Evolutionary conservation across 768 basidiomycete genomes (phyloP), one percentile per base, ranked within the genome.

Genomic region (Rossbeevera mucosa): DNA sequence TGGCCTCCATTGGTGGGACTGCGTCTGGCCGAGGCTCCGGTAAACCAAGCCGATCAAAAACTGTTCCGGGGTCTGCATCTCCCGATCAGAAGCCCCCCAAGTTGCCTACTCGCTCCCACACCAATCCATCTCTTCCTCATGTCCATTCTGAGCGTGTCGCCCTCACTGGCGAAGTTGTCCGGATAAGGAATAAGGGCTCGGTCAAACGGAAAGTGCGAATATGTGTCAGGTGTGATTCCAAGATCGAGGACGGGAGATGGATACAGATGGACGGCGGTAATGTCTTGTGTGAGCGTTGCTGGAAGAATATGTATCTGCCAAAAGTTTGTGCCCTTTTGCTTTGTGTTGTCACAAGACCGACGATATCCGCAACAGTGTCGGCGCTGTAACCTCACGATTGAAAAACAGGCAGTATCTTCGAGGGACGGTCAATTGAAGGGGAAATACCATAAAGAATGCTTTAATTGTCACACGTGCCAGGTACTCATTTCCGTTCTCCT

Each of bases 271-370:
- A 86, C 65, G 79, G 75, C n/a, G 85, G 80, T 51, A 80, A 72
- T 33, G 83, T 92, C 31, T 71, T 96, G 60, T 96, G 94, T 68
- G 94, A 94, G 64, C 72, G 70, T 61, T 94, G 94, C 68, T 96
- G 94, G 94, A 96, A 95, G 76, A 84, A 88, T 62, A 88, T 94
- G 85, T 96, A 95, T 73, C 71, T 96, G 56, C 94, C 94, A 55
- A 93, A 92, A 76, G 91, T 88, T 56, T 38, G 80, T 45, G 43
- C 44, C 47, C 14, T 42, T 38, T 22, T 20, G 2, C 24, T 12
- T 18, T n/a, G 43, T 47, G 33, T 43, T 31, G 47, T 24, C 42
- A 18, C 24, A 50, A 31, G 26, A 29, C 40, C 56, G 31, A 54
- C 21, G 46, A 21, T 47, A 31, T 26, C 18, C 25, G 26, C 26